Conservation (phyloP, 257 asterid species). For the Gardenia jasminoides region DNA sequence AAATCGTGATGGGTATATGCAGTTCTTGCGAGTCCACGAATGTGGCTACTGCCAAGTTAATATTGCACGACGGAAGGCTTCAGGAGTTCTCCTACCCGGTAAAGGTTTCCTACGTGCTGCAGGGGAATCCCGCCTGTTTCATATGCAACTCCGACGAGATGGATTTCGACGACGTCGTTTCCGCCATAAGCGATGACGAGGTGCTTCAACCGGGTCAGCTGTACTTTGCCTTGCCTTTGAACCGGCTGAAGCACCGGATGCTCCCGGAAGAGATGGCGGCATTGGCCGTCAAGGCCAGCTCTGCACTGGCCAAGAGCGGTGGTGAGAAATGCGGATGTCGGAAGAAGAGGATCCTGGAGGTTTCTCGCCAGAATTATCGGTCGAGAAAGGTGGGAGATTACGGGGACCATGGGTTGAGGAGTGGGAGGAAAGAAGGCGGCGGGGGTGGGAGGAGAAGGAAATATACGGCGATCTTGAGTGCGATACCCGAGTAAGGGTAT, state of each 20-base stretch:
- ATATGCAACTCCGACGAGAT: conserved; percentile 90
- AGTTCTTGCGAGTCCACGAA: conserved; percentile 74
- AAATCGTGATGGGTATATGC: conserved; percentile 64
- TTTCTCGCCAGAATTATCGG: conserved; percentile 32
- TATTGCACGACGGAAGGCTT: conserved; percentile 67
- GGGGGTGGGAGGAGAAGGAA: conserved; percentile 44
- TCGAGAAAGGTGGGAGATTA: conserved; percentile 27
- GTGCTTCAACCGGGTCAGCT: conserved; percentile 79
- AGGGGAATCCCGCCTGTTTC: conserved; percentile 61
- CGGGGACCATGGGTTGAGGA: conserved; percentile 21
- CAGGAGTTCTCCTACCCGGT: conserved; percentile 81
- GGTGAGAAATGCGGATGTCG: conserved; percentile 63
- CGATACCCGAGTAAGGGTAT: conserved; percentile 73
- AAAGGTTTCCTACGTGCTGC: conserved; percentile 65
- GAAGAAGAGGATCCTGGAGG: conserved; percentile 31
- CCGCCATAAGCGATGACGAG: conserved; percentile 73
- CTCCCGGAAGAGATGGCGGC: conserved; percentile 96
- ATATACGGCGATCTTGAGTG: conserved; percentile 48
- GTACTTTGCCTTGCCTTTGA: conserved; percentile 79
- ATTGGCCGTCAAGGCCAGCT: conserved; percentile 92
- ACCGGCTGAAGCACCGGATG: conserved; percentile 50
- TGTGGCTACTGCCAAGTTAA: conserved; percentile 73
- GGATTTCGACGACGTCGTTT: conserved; percentile 75
- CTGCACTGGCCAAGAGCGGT: conserved; percentile 61
- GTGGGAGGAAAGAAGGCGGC: conserved; percentile 32